Evolutionary conservation across 139 green algal species (phyloP), one percentile per base, ranked within the genome.

Genomic region (Picochlorum costavermella): DNA sequence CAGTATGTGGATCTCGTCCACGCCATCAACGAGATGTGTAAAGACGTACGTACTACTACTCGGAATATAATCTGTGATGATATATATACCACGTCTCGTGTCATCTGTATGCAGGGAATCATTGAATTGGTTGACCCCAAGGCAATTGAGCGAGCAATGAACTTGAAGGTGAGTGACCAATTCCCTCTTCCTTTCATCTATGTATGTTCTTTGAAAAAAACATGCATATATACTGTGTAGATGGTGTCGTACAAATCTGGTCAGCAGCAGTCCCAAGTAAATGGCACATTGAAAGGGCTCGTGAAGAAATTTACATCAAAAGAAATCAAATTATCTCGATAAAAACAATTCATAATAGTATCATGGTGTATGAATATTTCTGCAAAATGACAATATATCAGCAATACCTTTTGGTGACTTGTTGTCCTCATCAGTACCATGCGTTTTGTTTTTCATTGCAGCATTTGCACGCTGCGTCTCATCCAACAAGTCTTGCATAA

Each of bases 401-500:
- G 11, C 33, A 40, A 40, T 11, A 14, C n/a, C 48, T 23, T 55
- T 55, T 11, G 12, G 9, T 11, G 20, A 10, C 61, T 68, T 43
- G 23, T 33, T 61, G 11, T 63, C 12, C 25, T 36, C 17, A 11
- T 66, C 20, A 23, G 20, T 23, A 23, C 20, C 20, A 23, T 23
- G 20, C 20, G 11, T n/a, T 65, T 74, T 48, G 0, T 45, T 45
- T 29, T 16, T 61, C 13, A 46, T 46, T 60, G 25, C 31, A 36
- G 60, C 50, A n/a, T 74, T 71, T 13, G 62, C 50, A 12, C 80
- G 59, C 6, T 75, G 17, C 5, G 67, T 71, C 60, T 86, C 80
- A 3, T 63, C 50, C 26, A 66, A 44, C 17, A 86, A 61, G 30
- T 86, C 79, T 2, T 60, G 26, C 67, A 86, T 73, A 17, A 86